Evolutionary conservation across 1,139 yeast genomes (phyloP), one percentile per base, ranked within the genome.

Genomic region (Lodderomyces orthopsilosis): DNA sequence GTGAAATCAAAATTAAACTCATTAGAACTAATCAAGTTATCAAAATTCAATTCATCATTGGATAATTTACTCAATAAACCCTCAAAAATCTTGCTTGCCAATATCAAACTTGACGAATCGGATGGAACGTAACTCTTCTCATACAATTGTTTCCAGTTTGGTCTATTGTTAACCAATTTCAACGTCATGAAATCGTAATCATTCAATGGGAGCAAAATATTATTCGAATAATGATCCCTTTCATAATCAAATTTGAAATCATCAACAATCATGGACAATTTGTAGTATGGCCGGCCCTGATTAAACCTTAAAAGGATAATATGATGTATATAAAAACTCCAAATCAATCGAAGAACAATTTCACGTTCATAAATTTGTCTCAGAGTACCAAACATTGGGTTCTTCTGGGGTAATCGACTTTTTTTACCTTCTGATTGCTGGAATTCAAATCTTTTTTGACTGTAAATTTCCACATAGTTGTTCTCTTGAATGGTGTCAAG

Each of bases 251-350:
- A 43, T 13, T 51, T 45, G 27, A 47, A 42, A 30, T 51, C 51
- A 41, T 49, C 46, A 27, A 47, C 40, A 15, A 48, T 41, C 14
- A 46, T 41, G 1, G 54, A 46, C 4, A 59, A 45, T 37, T 51
- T 52, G 12, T 52, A 46, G 47, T 64, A 75, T 1, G 79, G 80
- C 41, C 55, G 59, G 0, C 79, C 79, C 48, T 61, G 58, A 45
- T 61, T 61, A 27, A 67, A 53, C 43, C 77, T 59, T 22, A 67
- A 51, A 27, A 62, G 56, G 3, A 66, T 60, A 18, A 63, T 56
- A 41, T 65, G 52, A 43, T 62, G 51, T 37, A 65, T 59, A 66
- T 69, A 74, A 32, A 66, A 64, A 18, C 62, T 64, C 81, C 81
- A 76, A 9, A 74, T 52, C 4, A 67, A 50, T 43, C 77, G 60